Percentiles rank a stretch among this genome's conserved stretches.
phyloP scores from a whole-genome alignment of 306 rosid genomes.

The Acacia crassicarpa region DNA sequence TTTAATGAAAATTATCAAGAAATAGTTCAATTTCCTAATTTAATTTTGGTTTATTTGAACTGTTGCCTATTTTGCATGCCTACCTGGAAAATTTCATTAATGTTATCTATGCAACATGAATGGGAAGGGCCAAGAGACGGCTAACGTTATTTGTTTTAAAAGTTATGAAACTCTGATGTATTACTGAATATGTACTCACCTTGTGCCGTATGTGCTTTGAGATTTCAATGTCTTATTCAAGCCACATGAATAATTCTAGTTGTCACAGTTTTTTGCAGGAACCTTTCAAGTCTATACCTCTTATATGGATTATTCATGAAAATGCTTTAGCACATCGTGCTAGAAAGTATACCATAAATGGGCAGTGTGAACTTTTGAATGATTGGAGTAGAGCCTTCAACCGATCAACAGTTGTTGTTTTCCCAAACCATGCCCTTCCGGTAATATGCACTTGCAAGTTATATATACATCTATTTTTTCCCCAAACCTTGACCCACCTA shows the following conservation, averaged over 20 bases:
- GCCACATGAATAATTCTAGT: constrained; percentile 57
- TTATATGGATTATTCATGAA: constrained; percentile 87
- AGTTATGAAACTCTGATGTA: neutral
- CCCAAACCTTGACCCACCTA: neutral
- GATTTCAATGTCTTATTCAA: constrained; percentile 30
- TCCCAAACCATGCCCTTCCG: constrained; percentile 87
- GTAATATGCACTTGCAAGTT: constrained; percentile 54
- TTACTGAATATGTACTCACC: neutral
- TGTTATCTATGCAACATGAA: neutral
- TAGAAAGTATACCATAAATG: constrained; percentile 51
- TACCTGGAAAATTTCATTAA: neutral
- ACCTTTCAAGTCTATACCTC: constrained; percentile 91
- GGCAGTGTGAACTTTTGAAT: constrained; percentile 65
- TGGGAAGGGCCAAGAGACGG: neutral
- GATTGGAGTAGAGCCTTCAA: constrained; percentile 90
- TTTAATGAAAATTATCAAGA: neutral
- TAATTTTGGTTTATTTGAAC: neutral
- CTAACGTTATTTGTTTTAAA: neutral
- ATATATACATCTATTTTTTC: neutral
- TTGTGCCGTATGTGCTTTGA: neutral
- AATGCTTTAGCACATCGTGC: constrained; percentile 73
- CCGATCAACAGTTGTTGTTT: constrained; percentile 89
- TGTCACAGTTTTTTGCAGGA: constrained; percentile 92
- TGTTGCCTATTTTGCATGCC: neutral
- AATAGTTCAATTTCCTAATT: neutral